Base-by-base conservation (phyloP, 352 stramenopile species). In the Pythium plurisporium region DNA sequence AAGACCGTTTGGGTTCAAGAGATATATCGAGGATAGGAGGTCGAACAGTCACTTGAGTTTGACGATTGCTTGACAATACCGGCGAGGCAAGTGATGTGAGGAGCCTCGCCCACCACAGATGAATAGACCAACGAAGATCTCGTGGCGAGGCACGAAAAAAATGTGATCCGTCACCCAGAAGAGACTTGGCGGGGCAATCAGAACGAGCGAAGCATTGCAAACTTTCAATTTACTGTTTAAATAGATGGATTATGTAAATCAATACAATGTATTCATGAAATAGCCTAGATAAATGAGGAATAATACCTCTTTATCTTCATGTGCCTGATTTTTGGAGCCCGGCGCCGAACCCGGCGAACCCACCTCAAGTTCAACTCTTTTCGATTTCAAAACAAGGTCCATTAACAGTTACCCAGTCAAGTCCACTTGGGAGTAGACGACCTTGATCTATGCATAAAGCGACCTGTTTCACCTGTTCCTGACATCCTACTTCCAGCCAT, bases 321-420 rank as follows among this genome's bases (percentile, higher is more conserved):
- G 42, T 6, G 17, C 44, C 55, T 62, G 55, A 62, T 62, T 62
- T 57, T 57, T 56, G 26, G 31, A 47, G 17, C 36, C 11, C 31
- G 10, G 19, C 20, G 10, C 23, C 11, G 10, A 26, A 47, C 26
- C 19, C 14, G 4, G 20, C 43, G 55, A 52, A 55, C 55, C 55
- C 55, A 62, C 49, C 36, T 26, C n/a, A 57, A 62, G 55, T 62
- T 62, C 55, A 62, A 62, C 55, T 29, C 23, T 37, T 44, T 43
- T 4, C 0, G 27, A 38, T 62, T 31, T 5, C 55, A 55, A 55
- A 62, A 62, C 45, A 50, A 36, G 55, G 43, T 44, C 0, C 2
- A n/a, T 36, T 48, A 17, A n/a, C 27, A 1, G 31, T 15, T 4
- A 40, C 15, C 22, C 15, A 20, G 26, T 17, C 37, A 17, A n/a